Evolutionary conservation across 129 eudicot genomes (phyloP).

Genomic region (Centella asiatica): DNA sequence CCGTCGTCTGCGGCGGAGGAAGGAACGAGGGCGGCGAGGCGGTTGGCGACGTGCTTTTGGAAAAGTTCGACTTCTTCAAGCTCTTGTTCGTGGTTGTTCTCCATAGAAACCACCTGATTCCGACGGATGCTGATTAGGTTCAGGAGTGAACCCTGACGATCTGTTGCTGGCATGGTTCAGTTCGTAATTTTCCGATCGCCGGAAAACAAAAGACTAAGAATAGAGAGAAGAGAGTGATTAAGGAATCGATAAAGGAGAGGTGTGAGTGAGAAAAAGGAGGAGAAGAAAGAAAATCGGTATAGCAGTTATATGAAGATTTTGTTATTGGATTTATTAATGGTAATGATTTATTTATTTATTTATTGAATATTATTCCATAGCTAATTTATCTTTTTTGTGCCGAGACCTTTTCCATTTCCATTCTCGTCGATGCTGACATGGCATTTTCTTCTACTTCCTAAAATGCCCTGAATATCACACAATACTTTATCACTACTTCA

Average conservation of each 20-base stretch:
- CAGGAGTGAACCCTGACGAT: constrained; percentile 60
- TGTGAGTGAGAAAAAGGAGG: neutral
- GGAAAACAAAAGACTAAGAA: neutral
- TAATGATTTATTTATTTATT: neutral
- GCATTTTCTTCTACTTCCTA: neutral
- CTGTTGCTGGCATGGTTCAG: constrained; percentile 48
- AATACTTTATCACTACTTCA: too few species aligned
- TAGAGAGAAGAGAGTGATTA: neutral
- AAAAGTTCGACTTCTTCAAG: constrained; percentile 60
- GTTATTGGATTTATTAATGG: neutral
- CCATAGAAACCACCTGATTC: constrained; percentile 56
- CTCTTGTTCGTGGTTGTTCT: constrained; percentile 38
- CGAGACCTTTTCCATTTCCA: neutral
- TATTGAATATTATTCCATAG: neutral
- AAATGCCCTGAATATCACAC: neutral
- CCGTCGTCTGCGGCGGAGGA: neutral
- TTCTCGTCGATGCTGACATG: neutral
- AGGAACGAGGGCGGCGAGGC: constrained; percentile 49
- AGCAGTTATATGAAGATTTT: neutral
- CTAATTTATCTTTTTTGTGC: neutral
- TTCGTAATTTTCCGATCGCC: too few species aligned
- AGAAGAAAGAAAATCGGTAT: neutral
- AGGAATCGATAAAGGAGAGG: too few species aligned
- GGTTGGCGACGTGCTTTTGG: constrained; percentile 53
- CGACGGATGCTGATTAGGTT: constrained; percentile 86